These are phyloP conservation scores for Pythium sukuiense DNA, from an alignment of 352 stramenopile genomes.

Conservation along the genomic window DNA sequence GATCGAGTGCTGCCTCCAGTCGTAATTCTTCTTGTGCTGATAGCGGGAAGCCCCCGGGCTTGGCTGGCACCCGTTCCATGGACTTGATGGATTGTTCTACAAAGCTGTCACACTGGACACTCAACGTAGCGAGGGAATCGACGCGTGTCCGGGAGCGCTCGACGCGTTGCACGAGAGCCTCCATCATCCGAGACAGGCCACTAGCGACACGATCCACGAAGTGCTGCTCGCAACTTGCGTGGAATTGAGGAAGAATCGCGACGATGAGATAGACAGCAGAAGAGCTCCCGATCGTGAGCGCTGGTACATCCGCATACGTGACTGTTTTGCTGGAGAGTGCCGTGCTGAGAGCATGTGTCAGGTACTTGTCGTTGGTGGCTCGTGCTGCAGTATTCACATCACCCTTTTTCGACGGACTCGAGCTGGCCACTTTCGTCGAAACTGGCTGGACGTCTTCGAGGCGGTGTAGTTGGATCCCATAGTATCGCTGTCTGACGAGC, in stretches of 20 bases:
- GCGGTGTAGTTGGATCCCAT: slow-evolving; percentile 4
- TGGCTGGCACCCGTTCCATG: neutral
- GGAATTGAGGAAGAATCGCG: slow-evolving; percentile 38
- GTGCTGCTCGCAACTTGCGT: slow-evolving; percentile 45
- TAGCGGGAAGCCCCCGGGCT: slow-evolving; percentile 16
- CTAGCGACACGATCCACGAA: slow-evolving; percentile 49
- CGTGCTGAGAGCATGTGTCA: slow-evolving; percentile 35
- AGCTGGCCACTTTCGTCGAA: neutral
- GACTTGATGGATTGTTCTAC: slow-evolving; percentile 6
- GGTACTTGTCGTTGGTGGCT: slow-evolving; percentile 48
- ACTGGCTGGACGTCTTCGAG: neutral
- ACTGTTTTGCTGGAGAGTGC: slow-evolving; percentile 37
- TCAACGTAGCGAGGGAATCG: slow-evolving; percentile 30
- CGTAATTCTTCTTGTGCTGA: slow-evolving; percentile 43
- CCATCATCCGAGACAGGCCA: slow-evolving; percentile 35
- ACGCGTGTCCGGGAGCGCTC: slow-evolving; percentile 42
- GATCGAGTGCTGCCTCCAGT: slow-evolving; percentile 34
- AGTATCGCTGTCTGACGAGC: slow-evolving; percentile 19
- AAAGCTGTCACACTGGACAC: slow-evolving; percentile 30
- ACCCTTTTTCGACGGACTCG: neutral
- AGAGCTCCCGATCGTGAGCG: slow-evolving; percentile 23
- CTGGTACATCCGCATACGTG: slow-evolving; percentile 32
- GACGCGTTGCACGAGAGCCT: slow-evolving; percentile 39
- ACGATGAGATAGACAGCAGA: slow-evolving; percentile 45
- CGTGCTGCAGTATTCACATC: neutral